Conservation (phyloP, 2,329 filamentous ascomycete species). For the Graphilbum fragrans region DNA sequence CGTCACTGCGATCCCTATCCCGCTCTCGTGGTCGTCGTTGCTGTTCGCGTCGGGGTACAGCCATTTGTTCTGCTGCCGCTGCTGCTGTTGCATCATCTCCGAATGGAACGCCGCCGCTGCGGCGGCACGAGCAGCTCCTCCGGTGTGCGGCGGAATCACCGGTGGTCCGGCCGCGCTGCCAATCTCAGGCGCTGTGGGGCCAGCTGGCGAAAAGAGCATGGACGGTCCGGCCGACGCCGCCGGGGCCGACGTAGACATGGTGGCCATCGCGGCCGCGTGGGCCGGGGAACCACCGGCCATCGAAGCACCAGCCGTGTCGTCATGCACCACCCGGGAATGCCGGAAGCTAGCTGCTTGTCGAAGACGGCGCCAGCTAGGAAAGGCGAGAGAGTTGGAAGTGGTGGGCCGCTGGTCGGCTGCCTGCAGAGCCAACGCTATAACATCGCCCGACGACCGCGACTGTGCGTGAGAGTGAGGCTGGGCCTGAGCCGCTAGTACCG, state of each 20-base stretch:
- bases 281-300: too few relatives aligned
- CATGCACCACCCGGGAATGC: slow-evolving; percentile 29
- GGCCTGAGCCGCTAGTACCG: too few relatives aligned
- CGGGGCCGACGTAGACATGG: background rate
- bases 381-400: slow-evolving; percentile 36
- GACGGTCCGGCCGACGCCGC: background rate
- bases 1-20: slow-evolving; percentile 47
- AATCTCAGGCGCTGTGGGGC: slow-evolving; percentile 4
- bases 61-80: slow-evolving; percentile 26
- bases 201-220: slow-evolving; percentile 10
- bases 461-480: background rate
- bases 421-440: too few relatives aligned
- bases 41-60: slow-evolving; percentile 31
- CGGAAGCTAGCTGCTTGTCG: slow-evolving; percentile 38
- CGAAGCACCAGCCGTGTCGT: slow-evolving; percentile 16
- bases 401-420: slow-evolving; percentile 21
- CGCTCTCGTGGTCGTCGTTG: slow-evolving; percentile 53
- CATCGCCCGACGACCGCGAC: background rate
- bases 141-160: slow-evolving; percentile 45
- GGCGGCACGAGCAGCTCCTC: slow-evolving; percentile 47
- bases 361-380: slow-evolving; percentile 34
- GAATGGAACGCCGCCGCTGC: slow-evolving; percentile 45
- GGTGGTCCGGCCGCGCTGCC: slow-evolving; percentile 28
- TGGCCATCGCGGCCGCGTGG: background rate
- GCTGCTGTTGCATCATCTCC: slow-evolving; percentile 12